Percentiles rank a stretch among this genome's conserved stretches.
phyloP scores from a whole-genome alignment of 129 eudicot genomes.

The Arctium minus region DNA sequence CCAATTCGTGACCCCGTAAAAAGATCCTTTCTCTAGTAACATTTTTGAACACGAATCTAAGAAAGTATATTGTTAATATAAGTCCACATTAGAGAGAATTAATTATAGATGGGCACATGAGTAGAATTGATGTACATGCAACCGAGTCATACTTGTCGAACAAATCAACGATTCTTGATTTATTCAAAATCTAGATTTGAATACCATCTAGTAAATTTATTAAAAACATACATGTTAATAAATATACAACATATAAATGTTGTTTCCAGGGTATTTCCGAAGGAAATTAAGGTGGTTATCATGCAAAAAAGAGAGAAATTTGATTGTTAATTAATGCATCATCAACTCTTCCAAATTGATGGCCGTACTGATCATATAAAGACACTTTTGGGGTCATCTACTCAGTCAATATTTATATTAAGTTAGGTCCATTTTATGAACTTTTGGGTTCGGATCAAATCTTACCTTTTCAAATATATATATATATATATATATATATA shows the following conservation, averaged over 20 bases:
- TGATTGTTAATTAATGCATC: background rate
- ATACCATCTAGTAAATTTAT: background rate
- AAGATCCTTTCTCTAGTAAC: background rate
- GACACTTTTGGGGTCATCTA: constrained; percentile 12
- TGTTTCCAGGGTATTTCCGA: background rate
- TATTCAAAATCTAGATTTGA: background rate
- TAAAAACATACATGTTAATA: background rate
- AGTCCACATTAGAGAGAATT: background rate
- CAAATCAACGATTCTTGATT: background rate
- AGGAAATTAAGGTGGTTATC: background rate
- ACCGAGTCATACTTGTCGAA: background rate
- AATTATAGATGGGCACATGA: background rate
- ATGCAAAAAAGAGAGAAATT: background rate
- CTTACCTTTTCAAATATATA: background rate
- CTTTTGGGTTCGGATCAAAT: background rate
- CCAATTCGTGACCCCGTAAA: background rate
- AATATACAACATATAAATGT: background rate
- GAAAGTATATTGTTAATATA: background rate
- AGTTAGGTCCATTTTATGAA: background rate
- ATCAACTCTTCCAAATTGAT: constrained; percentile 13
- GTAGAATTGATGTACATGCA: background rate
- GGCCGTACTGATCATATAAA: constrained; percentile 20
- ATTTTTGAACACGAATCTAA: too few species aligned
- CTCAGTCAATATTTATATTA: constrained; percentile 9
- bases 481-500: background rate